A percentile compares a stretch with the other conserved stretches of the same genome.
phyloP scores from a whole-genome alignment of 108 stramenopile genomes.

The Cafeteria roenbergensis region DNA sequence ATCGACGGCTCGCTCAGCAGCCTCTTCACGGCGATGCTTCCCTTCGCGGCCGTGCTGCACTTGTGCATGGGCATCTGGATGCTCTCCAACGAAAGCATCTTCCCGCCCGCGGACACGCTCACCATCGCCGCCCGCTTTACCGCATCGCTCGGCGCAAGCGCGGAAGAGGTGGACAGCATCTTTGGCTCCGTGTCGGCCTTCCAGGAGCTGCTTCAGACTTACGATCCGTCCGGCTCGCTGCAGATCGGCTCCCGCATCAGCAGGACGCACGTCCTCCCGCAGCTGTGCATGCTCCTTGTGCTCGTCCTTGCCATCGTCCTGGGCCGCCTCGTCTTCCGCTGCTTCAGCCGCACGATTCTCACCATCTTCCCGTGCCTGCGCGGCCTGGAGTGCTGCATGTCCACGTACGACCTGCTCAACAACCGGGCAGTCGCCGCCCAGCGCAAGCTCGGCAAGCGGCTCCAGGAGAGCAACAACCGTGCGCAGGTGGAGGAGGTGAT shows the following conservation, averaged over 20 bases:
- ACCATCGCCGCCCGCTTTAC: not conserved
- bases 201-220: not conserved
- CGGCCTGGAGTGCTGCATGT: no score
- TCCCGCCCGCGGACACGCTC: slow-evolving; percentile 4
- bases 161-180: not conserved
- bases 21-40: slow-evolving; percentile 23
- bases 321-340: not conserved
- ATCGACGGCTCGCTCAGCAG: slow-evolving; percentile 21
- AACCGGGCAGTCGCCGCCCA: no score
- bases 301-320: not conserved
- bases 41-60: slow-evolving; percentile 28
- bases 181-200: not conserved
- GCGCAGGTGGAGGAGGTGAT: not conserved
- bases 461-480: no score
- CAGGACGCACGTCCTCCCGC: slow-evolving; percentile 1
- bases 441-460: no score
- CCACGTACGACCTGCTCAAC: no score
- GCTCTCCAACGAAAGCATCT: slow-evolving; percentile 29
- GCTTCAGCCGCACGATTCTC: not conserved
- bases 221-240: not conserved
- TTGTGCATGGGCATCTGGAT: slow-evolving; percentile 33
- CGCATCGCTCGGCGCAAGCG: not conserved
- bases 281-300: slow-evolving; percentile 5
- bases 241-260: not conserved
- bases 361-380: not conserved